Base-by-base conservation (phyloP, 1,284 basidiomycete genomes). In the Rhodofomes roseus region DNA sequence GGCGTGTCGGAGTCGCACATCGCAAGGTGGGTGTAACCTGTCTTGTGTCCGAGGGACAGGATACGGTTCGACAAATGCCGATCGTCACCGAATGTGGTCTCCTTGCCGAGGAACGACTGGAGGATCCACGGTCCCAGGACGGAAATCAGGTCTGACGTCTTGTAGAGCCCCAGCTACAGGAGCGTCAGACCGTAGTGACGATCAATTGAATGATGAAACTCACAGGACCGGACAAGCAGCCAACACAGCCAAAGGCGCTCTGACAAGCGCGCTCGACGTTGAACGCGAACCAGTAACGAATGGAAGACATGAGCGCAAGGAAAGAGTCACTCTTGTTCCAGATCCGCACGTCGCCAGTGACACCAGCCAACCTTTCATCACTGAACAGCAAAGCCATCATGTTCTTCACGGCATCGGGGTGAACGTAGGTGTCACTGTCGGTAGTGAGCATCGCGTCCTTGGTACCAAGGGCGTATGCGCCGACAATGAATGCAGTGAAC, bases 251-350 rank as follows among this genome's bases (percentile, higher is more conserved):
- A 29, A 63, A 68, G 18, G 58, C 58, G 41, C 65, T 66, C 59
- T 68, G 66, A 56, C 66, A 68, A 2, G 62, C 63, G 20, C 65
- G 62, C 50, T 68, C 66, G 41, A 68, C 65, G 50, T 68, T 68
- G 54, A 66, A 65, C 18, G 66, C 58, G 39, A 66, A 68, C 66
- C 66, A 68, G 60, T 66, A 66, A 18, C 60, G 60, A 16, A 68
- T 55, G 14, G 65, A 62, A n/a, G 59, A 66, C 59, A 68, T 63
- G 54, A 64, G 63, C 22, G 66, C 65, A 23, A 68, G 60, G 54
- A 65, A 64, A 6, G 66, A 66, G 22, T 63, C 63, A 8, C 60
- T 56, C 48, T 63, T 62, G 62, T 68, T 65, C 64, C 64, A 66
- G 39, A 68, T 66, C 43, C 61, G 60, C 18, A 68, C 66, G 40